Evolutionary conservation across 495 filamentous ascomycete genomes (phyloP), one percentile per base, ranked within the genome.

Genomic region (Cenococcum geophilum): DNA sequence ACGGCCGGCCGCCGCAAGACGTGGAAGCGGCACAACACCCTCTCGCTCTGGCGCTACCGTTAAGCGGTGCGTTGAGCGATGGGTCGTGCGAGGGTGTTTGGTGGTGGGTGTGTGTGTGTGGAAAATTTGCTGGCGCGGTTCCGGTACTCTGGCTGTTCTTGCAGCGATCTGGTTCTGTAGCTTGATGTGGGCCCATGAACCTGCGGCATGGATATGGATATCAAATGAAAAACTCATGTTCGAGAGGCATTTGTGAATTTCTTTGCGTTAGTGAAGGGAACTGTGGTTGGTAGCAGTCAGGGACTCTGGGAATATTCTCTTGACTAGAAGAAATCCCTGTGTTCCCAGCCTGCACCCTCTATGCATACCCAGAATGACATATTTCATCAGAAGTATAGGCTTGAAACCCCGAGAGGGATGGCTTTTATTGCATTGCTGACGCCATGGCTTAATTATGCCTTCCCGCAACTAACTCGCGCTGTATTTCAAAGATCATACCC

Each of bases 1-100:
- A 82, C 78, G 66, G 83, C 89, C 71, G 93, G 93, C 69, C 85
- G 93, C 73, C 87, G 95, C 80, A 95, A 97, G 89, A 97, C 92
- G 75, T 99, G 93, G 93, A 95, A 95, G 89, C 83, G 87, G 77
- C 92, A 92, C 85, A 97, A 97, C 87, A 98, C 93, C 77, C 84
- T 92, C 76, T 90, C 85, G 75, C 87, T 92, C 76, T 95, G 91
- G 89, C 81, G 89, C 72, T 95, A 93, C 79, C 77, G 83, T 71
- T 85, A 84, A 73, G 27, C 23, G 49, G 49, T 9, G 21, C 23
- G 18, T 16, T 52, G 16, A 22, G 6, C 8, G 45, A 14, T 52
- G 18, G 49, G 12, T 22, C 11, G 40, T 45, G 12, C 36, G 36
- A 40, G 18, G 40, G 40, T 14, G 12, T 45, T 18, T 45, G 66